These are phyloP conservation scores for Volutella citrinella DNA, from an alignment of 2,329 filamentous ascomycete species.

Conservation along the genomic window DNA sequence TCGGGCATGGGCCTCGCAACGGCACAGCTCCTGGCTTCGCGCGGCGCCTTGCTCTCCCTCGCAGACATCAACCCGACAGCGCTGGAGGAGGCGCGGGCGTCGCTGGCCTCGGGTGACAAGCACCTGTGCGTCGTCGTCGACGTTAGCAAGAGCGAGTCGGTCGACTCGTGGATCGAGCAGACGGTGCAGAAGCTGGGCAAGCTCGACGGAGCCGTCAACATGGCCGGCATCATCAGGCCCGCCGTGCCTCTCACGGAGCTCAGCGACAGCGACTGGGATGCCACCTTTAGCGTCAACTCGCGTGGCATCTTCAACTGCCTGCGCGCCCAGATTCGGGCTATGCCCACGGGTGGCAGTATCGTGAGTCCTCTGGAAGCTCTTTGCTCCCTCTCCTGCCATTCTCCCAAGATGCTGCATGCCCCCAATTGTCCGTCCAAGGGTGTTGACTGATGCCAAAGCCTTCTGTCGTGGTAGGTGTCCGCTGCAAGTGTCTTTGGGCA, in stretches of 20 bases:
- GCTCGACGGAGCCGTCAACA: conserved; percentile 43
- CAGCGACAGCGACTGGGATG: conserved; percentile 40
- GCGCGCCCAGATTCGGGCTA: conserved; percentile 41
- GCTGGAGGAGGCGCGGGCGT: not conserved
- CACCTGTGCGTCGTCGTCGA: conserved; percentile 12
- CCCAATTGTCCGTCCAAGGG: too few species aligned
- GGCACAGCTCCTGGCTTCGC: not conserved
- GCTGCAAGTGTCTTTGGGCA: conserved; percentile 31
- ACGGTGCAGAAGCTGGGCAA: conserved; percentile 33
- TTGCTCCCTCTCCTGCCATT: too few species aligned
- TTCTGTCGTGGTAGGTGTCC: conserved; percentile 1
- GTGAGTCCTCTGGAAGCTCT: too few species aligned
- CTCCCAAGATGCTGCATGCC: too few species aligned
- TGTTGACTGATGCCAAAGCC: too few species aligned
- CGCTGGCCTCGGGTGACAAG: not conserved
- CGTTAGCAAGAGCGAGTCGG: conserved; percentile 8
- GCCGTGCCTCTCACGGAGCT: conserved; percentile 28
- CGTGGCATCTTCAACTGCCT: conserved; percentile 49
- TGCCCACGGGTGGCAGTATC: conserved; percentile 21
- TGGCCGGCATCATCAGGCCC: conserved; percentile 21
- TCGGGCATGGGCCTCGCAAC: conserved; percentile 6
- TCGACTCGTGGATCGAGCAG: conserved; percentile 26
- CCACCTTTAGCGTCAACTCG: conserved; percentile 41
- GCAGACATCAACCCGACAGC: conserved; percentile 16
- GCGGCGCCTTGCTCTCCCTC: conserved; percentile 10